Base-by-base conservation (phyloP, 2,329 filamentous ascomycete genomes). In the Botrytis porri region DNA sequence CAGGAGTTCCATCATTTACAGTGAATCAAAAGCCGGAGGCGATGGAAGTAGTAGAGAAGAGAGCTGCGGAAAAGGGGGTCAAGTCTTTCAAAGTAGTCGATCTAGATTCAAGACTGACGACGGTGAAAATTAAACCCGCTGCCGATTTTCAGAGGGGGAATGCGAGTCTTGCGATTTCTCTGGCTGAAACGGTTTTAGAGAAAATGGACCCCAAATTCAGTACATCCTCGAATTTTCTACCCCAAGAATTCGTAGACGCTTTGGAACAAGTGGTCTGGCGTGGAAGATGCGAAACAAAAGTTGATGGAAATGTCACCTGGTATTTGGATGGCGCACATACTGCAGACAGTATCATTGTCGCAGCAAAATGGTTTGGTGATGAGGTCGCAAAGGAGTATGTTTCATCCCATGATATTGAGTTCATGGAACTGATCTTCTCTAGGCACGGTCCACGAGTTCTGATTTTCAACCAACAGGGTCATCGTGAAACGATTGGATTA, bases 311-410 rank as follows among this genome's bases (percentile, higher is more conserved):
- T 25, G 84, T 97, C 8, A 86, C 86, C 25, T 99, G 95, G 95
- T 92, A 95, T 79, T 88, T 99, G 32, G 96, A 99, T 80, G 95
- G 96, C 14, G 96, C 94, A 3, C 96, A 99, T 82, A 99, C 95
- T 0, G 86, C 92, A 5, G 95, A 98, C 80, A 98, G 94, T 80
- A 91, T 99, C 71, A 88, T 92, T 75, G 88, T 93, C 76, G 93
- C 94, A 7, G 91, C 91, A 0, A 88, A 88, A 75, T 98, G 95
- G 95, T 98, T 97, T 79, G 88, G 89, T 2, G 81, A 82, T 16
- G 85, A 88, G 77, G 84, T 77, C 59, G 75, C 73, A 69, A 70
- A 75, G 29, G 80, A n/a, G 79, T 81, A 43, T 74, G 60, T 71
- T 45, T 45, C 32, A 25, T 25, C n/a, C 7, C 10, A 43, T 12